Evolutionary conservation across 2,329 filamentous ascomycete species (phyloP).

Genomic region (Fusarium sambucinum): DNA sequence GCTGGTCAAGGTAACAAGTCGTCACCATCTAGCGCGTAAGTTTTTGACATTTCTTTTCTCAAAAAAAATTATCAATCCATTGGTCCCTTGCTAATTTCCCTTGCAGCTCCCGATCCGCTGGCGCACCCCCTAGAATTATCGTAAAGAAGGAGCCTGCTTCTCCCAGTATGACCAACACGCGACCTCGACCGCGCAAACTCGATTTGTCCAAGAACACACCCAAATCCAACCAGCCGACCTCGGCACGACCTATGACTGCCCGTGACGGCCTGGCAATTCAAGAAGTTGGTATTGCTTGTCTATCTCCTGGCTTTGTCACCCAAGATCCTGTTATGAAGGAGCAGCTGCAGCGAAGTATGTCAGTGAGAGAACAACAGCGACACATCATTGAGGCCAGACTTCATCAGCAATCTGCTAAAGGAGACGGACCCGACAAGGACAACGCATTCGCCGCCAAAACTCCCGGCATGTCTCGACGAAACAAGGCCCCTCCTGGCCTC

Average conservation of each 20-base stretch:
- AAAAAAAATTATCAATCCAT: slow-evolving; percentile 4
- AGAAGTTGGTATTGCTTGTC: slow-evolving; percentile 91
- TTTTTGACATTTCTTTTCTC: slow-evolving; percentile 29
- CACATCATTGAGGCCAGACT: slow-evolving; percentile 93
- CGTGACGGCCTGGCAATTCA: slow-evolving; percentile 86
- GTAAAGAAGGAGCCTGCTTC: slow-evolving; percentile 98
- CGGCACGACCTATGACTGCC: slow-evolving; percentile 81
- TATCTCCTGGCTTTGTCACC: slow-evolving; percentile 95
- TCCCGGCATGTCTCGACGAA: slow-evolving; percentile 77
- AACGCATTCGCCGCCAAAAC: slow-evolving; percentile 72
- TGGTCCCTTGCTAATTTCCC: slow-evolving; percentile 26
- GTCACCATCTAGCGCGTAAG: slow-evolving; percentile 72
- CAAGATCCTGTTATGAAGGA: slow-evolving; percentile 97
- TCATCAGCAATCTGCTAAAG: slow-evolving; percentile 87
- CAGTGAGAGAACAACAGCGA: slow-evolving; percentile 91
- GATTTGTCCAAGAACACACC: slow-evolving; percentile 77
- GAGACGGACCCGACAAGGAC: slow-evolving; percentile 74
- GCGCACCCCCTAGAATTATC: slow-evolving; percentile 79
- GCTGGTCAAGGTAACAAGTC: slow-evolving; percentile 60
- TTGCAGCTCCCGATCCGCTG: slow-evolving; percentile 46
- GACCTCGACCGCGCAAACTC: slow-evolving; percentile 81
- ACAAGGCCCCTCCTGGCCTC: slow-evolving; percentile 87
- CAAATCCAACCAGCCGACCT: slow-evolving; percentile 65
- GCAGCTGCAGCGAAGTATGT: slow-evolving; percentile 92
- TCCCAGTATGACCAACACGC: slow-evolving; percentile 78